Evolutionary conservation across 306 rosid species (phyloP), one percentile per base, ranked within the genome.

Genomic region (Lathyrus aphaca): DNA sequence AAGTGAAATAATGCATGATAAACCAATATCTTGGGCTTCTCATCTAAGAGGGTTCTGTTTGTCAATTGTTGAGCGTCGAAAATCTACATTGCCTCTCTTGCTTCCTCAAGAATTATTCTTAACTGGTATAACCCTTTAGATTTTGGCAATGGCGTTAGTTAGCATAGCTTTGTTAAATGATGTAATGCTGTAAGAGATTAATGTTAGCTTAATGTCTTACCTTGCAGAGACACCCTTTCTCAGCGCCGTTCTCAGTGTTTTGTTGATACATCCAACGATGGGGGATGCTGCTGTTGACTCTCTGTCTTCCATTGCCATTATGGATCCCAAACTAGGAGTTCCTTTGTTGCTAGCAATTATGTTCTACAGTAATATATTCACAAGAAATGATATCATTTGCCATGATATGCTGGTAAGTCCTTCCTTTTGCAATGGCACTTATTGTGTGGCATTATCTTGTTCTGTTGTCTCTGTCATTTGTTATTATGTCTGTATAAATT

Each of bases 301-400:
- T 61, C 82, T 91, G 82, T 81, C 89, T 63, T 74, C 97, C 51
- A 74, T 94, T 82, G 90, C 87, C 63, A 79, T 82, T 32, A 64
- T 87, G 88, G 96, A 94, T 80, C 90, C 96, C 73, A 94, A 76
- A 85, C 64, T 85, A 56, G 98, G 97, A 77, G 84, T 90, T 82
- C 86, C 88, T 42, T 79, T 90, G 78, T 75, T 94, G 86, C 87
- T 94, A 54, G 73, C 85, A 59, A 57, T 88, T 80, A 83, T 94
- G 69, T 94, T 90, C 74, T 94, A 82, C 83, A 84, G 83, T 71
- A 87, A 87, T 72, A 77, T 88, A 79, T 85, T 87, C 76, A 81
- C 89, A 55, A 88, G 86, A 79, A 84, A 85, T 72, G 87, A 88
- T 74, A 78, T 79, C 50, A 46, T 66, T 16, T 16, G 69, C 75